Base-by-base conservation (phyloP, 495 filamentous ascomycete species). In the Annulohypoxylon nitens region DNA sequence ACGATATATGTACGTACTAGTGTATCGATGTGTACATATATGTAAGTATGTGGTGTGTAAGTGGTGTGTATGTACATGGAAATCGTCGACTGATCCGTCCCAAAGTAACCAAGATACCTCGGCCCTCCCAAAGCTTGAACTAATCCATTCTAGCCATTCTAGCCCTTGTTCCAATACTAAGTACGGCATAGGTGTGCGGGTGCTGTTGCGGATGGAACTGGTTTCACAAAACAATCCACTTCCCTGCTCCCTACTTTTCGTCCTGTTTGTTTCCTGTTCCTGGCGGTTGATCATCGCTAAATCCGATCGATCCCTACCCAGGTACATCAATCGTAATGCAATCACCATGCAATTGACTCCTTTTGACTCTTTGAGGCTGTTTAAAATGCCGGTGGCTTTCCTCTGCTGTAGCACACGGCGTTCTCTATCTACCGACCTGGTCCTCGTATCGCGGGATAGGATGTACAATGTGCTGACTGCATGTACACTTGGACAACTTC, bases 191-290 rank as follows among this genome's bases (percentile, higher is more conserved):
- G 41, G 6, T 45, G 41, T 16, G 41, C 41, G 41, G 41, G 41
- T 45, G 41, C 14, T 47, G 4, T 20, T 20, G 16, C 43, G 43
- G 43, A 47, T 47, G 43, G 43, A 47, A 47, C 43, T 47, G 43
- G 43, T 47, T 47, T 47, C 43, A 47, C 43, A 47, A 47, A 47
- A 47, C 43, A 47, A 64, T 68, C 25, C 54, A 18, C 64, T 65
- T 57, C 61, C 65, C 39, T 69, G 71, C 48, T 69, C 37, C 26
- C 33, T 59, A 36, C 9, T 36, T 45, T 43, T 66, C 33, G 33
- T 61, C 45, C 36, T 65, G 68, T 34, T 61, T 54, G 54, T 70
- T 61, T 66, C 71, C 66, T 67, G 66, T 70, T 74, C 71, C 71
- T 74, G 33, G 50, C 37, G 39, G 71, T 34, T 59, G 66, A 70